Conservation (phyloP, 2,329 filamentous ascomycete genomes). For the Amylocarpus encephaloides region DNA sequence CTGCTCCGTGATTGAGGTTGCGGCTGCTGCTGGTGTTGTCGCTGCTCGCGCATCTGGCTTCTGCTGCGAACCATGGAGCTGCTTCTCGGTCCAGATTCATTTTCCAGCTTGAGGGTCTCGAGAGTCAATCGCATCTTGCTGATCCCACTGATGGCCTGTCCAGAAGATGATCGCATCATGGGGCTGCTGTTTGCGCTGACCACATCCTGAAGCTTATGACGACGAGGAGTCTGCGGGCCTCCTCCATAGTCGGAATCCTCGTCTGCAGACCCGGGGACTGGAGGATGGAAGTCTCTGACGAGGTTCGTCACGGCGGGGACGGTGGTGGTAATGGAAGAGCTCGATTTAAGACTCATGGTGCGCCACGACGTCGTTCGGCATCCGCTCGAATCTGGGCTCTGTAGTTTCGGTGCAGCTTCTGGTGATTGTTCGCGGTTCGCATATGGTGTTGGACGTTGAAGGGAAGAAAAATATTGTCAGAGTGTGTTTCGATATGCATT, state of each 20-base stretch:
- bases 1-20: slow-evolving; percentile 47
- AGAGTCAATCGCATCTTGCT: slow-evolving; percentile 76
- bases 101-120: slow-evolving; percentile 66
- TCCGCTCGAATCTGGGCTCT: slow-evolving; percentile 31
- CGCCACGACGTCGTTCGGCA: slow-evolving; percentile 32
- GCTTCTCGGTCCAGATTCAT: slow-evolving; percentile 43
- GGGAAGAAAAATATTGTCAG: slow-evolving; percentile 14
- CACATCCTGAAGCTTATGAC: slow-evolving; percentile 35
- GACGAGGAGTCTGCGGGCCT: slow-evolving; percentile 30
- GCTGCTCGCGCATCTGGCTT: slow-evolving; percentile 44
- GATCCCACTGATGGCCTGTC: slow-evolving; percentile 60
- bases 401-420: slow-evolving; percentile 31
- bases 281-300: slow-evolving; percentile 32
- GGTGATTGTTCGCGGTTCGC: slow-evolving; percentile 27
- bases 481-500: slow-evolving; percentile 32
- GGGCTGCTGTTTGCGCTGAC: slow-evolving; percentile 56
- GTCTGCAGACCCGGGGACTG: slow-evolving; percentile 41
- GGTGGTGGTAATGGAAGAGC: slow-evolving; percentile 19
- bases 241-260: slow-evolving; percentile 48
- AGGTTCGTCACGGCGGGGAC: slow-evolving; percentile 29
- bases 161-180: slow-evolving; percentile 42
- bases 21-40: no score
- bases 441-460: slow-evolving; percentile 24
- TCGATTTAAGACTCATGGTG: slow-evolving; percentile 24
- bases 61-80: slow-evolving; percentile 50